Base-by-base conservation (phyloP, 2,329 filamentous ascomycete genomes). In the Aureobasidium melanogenum region DNA sequence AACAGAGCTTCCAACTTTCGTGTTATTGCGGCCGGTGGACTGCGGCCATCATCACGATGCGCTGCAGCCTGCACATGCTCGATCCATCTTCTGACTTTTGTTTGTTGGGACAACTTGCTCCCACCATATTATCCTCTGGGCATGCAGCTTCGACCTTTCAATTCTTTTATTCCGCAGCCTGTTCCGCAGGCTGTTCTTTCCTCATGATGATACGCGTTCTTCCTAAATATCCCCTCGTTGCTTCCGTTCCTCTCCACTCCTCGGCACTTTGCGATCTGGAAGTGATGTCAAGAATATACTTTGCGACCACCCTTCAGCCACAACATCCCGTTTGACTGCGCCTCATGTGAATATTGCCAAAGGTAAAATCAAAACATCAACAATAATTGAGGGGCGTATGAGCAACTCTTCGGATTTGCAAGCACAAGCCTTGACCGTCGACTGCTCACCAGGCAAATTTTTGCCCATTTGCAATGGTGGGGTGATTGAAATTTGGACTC, bases 241-340 rank as follows among this genome's bases (percentile, higher is more conserved):
- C 28, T 34, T 28, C 36, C 50, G 24, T 54, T 9, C 22, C 15
- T 15, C 34, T 54, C 36, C 22, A 54, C 34, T 19, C 50, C 50
- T 54, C 50, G 50, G 50, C 50, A 51, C 48, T 17, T 51, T 51
- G 19, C 30, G 48, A 38, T 7, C 15, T 51, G 48, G 48, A 51
- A 12, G 34, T 54, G 22, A 54, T 41, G 34, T 26, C 50, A 26
- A 54, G 36, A 54, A 54, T 54, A 54, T 54, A 54, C 50, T 54
- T 54, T 54, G 50, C 22, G 50, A 41, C 50, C 34, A 41, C 19
- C 22, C 14, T 36, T 54, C 50, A 54, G 50, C 50, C 50, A 54
- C 50, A 54, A 26, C 50, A n/a, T 54, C 22, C 46, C 14, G 26
- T 36, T 36, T 7, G 12, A 51, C 48, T 51, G 48, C 48, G 48